Evolutionary conservation across 306 rosid genomes (phyloP).

Genomic region (Mimosa pudica): DNA sequence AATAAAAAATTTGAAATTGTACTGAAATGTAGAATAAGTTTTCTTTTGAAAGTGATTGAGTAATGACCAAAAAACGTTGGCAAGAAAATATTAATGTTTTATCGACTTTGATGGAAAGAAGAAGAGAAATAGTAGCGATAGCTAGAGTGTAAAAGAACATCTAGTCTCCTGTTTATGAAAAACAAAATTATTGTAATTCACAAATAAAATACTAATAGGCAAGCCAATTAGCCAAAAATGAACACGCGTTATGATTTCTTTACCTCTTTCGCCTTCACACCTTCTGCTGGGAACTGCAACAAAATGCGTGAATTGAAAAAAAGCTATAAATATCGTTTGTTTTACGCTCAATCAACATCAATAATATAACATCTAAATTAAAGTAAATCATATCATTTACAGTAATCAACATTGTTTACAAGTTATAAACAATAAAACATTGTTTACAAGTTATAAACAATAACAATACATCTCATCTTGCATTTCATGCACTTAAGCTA

Average conservation of each 20-base stretch:
- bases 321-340: constrained; percentile 17
- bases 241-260: not conserved
- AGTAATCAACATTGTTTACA: not conserved
- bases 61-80: not conserved
- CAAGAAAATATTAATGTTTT: not conserved
- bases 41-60: not conserved
- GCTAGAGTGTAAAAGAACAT: not conserved
- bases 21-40: not conserved
- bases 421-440: not conserved
- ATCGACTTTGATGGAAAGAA: not conserved
- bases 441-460: not conserved
- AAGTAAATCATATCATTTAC: not conserved
- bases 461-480: not conserved
- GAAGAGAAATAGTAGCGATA: not conserved
- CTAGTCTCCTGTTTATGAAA: not conserved
- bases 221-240: not conserved
- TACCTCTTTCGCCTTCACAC: constrained; percentile 53
- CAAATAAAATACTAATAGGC: too few species aligned
- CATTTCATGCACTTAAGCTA: not conserved
- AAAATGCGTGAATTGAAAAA: constrained; percentile 26
- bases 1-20: not conserved
- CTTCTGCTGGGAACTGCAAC: constrained; percentile 46
- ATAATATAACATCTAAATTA: too few species aligned
- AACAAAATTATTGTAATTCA: not conserved
- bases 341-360: not conserved